A percentile compares a stretch with the other conserved stretches of the same genome.
Conservation (phyloP, 192 early-diverging fungal species). For the Podila minutissima region DNA sequence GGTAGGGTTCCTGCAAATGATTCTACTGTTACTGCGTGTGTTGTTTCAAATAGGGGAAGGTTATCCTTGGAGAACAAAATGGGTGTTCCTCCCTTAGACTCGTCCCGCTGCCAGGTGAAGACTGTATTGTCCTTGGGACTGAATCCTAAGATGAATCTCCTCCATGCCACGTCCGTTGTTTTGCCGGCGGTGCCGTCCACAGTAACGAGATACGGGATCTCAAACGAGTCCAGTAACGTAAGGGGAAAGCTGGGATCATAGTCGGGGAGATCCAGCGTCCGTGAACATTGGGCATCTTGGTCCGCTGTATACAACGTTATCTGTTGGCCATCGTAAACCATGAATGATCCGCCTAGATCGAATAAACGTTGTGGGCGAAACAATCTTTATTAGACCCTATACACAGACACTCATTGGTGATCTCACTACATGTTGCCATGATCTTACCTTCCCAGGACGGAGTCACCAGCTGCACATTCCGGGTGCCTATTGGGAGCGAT, state of each 20-base stretch:
- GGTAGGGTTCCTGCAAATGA: conserved; percentile 46
- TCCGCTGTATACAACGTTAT: conserved; percentile 34
- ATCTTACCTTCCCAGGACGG: conserved; percentile 47
- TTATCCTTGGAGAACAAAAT: conserved; percentile 43
- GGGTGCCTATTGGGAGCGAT: conserved; percentile 31
- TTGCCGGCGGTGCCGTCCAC: conserved; percentile 30
- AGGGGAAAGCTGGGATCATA: conserved; percentile 39
- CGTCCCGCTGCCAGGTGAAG: conserved; percentile 37
- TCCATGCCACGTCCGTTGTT: conserved; percentile 44
- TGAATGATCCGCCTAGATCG: conserved; percentile 36
- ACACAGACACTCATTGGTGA: too few species aligned
- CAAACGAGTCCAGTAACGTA: conserved; percentile 39
- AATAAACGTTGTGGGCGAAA: too few species aligned
- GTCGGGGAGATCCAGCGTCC: conserved; percentile 29
- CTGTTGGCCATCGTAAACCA: conserved; percentile 41
- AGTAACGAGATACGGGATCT: conserved; percentile 36
- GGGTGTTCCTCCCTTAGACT: conserved; percentile 21
- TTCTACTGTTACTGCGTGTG: conserved; percentile 32
- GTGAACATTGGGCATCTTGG: conserved; percentile 22
- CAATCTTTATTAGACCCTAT: too few species aligned
- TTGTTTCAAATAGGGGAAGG: conserved; percentile 20
- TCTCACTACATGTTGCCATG: background rate
- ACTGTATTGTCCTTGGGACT: conserved; percentile 38
- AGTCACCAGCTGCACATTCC: conserved; percentile 36
- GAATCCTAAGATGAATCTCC: conserved; percentile 41